Conservation (phyloP, 2,329 filamentous ascomycete genomes). For the Coleophoma eucalyptorum region DNA sequence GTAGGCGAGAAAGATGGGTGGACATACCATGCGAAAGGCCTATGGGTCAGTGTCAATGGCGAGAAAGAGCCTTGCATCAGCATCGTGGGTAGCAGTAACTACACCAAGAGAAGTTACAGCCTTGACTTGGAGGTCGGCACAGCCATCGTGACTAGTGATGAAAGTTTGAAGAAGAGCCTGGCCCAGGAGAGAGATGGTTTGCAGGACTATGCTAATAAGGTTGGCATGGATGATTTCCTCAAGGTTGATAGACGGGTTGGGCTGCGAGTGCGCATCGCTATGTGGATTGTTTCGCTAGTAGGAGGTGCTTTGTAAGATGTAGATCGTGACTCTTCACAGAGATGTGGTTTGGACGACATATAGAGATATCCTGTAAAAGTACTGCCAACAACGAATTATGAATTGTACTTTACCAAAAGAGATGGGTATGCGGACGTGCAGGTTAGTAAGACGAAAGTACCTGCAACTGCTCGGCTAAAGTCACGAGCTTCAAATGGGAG, state of each 20-base stretch:
- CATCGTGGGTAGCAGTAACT: conserved; percentile 89
- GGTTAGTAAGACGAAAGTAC: too few species aligned
- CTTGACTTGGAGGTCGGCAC: conserved; percentile 89
- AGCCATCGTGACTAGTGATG: conserved; percentile 76
- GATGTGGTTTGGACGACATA: too few species aligned
- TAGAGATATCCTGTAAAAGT: too few species aligned
- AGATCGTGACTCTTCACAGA: not conserved
- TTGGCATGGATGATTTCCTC: conserved; percentile 76
- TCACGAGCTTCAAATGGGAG: too few species aligned
- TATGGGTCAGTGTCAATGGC: conserved; percentile 78
- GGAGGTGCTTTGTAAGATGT: conserved; percentile 73
- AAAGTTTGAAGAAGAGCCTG: conserved; percentile 66
- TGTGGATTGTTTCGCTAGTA: conserved; percentile 87
- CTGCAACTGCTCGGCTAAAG: too few species aligned
- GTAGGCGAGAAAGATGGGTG: conserved; percentile 80
- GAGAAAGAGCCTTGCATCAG: conserved; percentile 69
- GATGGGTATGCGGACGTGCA: too few species aligned
- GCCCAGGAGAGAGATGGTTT: conserved; percentile 78
- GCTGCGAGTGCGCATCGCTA: conserved; percentile 78
- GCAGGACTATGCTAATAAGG: conserved; percentile 64
- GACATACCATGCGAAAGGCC: conserved; percentile 97
- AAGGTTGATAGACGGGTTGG: conserved; percentile 80
- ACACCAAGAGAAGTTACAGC: conserved; percentile 89
- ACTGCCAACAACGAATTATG: too few species aligned
- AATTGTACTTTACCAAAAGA: too few species aligned